These are phyloP conservation scores for Cutaneotrichosporon daszewskae DNA, from an alignment of 1,284 basidiomycete species.

Conservation along the genomic window DNA sequence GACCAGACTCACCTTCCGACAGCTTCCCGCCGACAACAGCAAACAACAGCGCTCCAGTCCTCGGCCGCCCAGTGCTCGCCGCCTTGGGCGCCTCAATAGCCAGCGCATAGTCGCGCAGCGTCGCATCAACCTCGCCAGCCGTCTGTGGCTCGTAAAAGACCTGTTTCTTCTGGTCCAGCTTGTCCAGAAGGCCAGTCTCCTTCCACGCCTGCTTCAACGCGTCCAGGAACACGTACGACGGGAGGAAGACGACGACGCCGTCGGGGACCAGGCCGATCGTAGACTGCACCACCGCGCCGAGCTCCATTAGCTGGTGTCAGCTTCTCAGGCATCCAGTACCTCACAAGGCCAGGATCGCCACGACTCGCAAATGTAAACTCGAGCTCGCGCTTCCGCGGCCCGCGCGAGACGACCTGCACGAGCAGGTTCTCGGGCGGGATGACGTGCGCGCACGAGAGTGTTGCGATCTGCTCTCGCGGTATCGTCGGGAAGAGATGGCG, in stretches of 20 bases:
- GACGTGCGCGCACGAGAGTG: slow-evolving; percentile 89
- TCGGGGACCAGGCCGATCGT: slow-evolving; percentile 71
- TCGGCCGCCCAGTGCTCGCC: not conserved
- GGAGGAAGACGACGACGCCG: slow-evolving; percentile 90
- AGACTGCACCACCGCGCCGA: slow-evolving; percentile 77
- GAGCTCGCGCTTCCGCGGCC: slow-evolving; percentile 69
- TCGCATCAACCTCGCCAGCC: slow-evolving; percentile 65
- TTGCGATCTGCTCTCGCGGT: slow-evolving; percentile 59
- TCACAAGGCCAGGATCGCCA: slow-evolving; percentile 61
- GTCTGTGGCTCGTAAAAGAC: slow-evolving; percentile 86
- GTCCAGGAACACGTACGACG: slow-evolving; percentile 81
- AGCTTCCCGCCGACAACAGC: slow-evolving; percentile 96
- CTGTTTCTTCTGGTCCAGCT: slow-evolving; percentile 68
- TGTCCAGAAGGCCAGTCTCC: slow-evolving; percentile 57
- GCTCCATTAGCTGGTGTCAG: slow-evolving; percentile 63
- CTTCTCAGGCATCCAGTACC: slow-evolving; percentile 27
- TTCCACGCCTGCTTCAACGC: slow-evolving; percentile 64
- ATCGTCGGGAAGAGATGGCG: slow-evolving; percentile 74
- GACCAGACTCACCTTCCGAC: slow-evolving; percentile 66
- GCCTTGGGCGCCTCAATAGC: slow-evolving; percentile 49
- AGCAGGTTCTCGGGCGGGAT: slow-evolving; percentile 75
- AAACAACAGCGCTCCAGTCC: slow-evolving; percentile 51
- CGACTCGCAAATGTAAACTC: slow-evolving; percentile 79
- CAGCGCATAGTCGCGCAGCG: slow-evolving; percentile 68
- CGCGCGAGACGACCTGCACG: slow-evolving; percentile 68